phyloP scores from a whole-genome alignment of 768 basidiomycete genomes.

The Asterophora parasitica region DNA sequence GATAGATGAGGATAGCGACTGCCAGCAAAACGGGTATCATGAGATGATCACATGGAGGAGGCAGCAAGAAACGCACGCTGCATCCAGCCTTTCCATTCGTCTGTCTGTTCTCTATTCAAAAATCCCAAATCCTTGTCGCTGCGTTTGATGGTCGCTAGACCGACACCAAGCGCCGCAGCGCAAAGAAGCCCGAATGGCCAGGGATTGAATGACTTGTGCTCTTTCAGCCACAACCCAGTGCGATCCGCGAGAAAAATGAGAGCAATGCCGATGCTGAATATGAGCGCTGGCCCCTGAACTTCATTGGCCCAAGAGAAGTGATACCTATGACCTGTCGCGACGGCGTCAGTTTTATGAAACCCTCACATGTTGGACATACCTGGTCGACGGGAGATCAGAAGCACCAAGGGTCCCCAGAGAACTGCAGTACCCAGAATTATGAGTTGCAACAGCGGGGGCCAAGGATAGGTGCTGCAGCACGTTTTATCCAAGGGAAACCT shows the following conservation, averaged over 20 bases:
- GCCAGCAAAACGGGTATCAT: slow-evolving; percentile 5
- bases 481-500: slow-evolving; percentile 67
- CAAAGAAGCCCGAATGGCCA: slow-evolving; percentile 63
- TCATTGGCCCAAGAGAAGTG: slow-evolving; percentile 22
- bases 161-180: slow-evolving; percentile 47
- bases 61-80: slow-evolving; percentile 53
- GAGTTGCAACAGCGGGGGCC: slow-evolving; percentile 52
- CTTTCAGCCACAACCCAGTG: slow-evolving; percentile 84
- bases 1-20: slow-evolving; percentile 92
- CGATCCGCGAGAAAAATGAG: slow-evolving; percentile 78
- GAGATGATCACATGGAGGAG: not conserved
- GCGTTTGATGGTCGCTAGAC: slow-evolving; percentile 60
- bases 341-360: not conserved
- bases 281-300: slow-evolving; percentile 42
- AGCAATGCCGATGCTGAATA: slow-evolving; percentile 63
- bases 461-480: slow-evolving; percentile 77
- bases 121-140: slow-evolving; percentile 83
- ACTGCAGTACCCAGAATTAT: slow-evolving; percentile 44
- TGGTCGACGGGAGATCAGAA: slow-evolving; percentile 24
- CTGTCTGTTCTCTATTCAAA: slow-evolving; percentile 88
- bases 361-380: slow-evolving; percentile 13
- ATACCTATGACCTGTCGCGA: slow-evolving; percentile 3
- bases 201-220: slow-evolving; percentile 77
- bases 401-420: slow-evolving; percentile 47
- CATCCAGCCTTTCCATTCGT: slow-evolving; percentile 99